These are phyloP conservation scores for Russula virescens DNA, from an alignment of 768 basidiomycete species.

Conservation along the genomic window DNA sequence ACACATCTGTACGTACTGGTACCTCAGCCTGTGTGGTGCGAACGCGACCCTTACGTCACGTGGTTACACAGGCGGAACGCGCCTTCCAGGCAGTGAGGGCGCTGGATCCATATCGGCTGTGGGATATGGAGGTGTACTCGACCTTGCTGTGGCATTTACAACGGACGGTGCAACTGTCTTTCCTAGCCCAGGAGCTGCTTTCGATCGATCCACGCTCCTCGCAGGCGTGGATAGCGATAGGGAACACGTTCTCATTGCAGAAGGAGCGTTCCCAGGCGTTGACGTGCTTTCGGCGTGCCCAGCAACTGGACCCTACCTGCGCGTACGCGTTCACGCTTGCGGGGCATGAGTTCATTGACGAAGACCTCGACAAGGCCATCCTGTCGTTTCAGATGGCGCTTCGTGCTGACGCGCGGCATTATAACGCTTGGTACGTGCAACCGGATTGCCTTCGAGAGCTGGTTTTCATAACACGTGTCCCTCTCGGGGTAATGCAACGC, in stretches of 20 bases:
- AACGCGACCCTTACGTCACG: slow-evolving; percentile 22
- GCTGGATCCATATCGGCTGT: slow-evolving; percentile 85
- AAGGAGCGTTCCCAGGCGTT: slow-evolving; percentile 91
- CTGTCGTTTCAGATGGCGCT: slow-evolving; percentile 89
- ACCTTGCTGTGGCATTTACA: slow-evolving; percentile 95
- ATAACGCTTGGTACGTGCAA: slow-evolving; percentile 88
- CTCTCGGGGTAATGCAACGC: slow-evolving; percentile 4
- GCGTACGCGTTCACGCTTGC: slow-evolving; percentile 96
- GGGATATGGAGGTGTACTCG: slow-evolving; percentile 95
- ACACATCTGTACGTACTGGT: slow-evolving; percentile 62
- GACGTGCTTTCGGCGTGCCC: slow-evolving; percentile 89
- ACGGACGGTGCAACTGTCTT: slow-evolving; percentile 77
- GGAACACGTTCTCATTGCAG: slow-evolving; percentile 92
- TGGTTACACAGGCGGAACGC: slow-evolving; percentile 65
- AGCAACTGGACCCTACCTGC: slow-evolving; percentile 81
- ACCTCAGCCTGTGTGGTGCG: background rate
- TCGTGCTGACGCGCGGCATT: slow-evolving; percentile 87
- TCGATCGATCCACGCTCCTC: slow-evolving; percentile 76
- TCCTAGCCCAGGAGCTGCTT: slow-evolving; percentile 88
- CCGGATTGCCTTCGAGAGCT: slow-evolving; percentile 8
- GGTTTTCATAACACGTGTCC: slow-evolving; percentile 14
- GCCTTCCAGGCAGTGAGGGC: slow-evolving; percentile 76
- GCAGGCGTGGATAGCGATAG: slow-evolving; percentile 93
- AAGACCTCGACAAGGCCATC: slow-evolving; percentile 89
- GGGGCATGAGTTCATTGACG: slow-evolving; percentile 95